Conservation (phyloP, 495 filamentous ascomycete genomes). For the Oidiodendron maius region DNA sequence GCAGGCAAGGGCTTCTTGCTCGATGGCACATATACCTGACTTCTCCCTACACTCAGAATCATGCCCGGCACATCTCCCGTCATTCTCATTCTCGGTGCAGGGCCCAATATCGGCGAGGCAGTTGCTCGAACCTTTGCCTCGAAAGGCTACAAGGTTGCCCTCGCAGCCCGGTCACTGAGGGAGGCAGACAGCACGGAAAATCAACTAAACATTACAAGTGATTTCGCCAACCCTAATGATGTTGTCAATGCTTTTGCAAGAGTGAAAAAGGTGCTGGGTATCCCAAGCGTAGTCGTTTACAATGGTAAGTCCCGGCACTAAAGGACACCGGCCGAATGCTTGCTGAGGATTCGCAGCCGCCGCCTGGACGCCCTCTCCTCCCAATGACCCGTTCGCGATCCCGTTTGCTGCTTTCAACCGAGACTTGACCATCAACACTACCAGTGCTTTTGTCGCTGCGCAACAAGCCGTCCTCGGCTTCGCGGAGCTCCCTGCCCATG, state of each 20-base stretch:
- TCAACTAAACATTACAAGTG: conserved; percentile 29
- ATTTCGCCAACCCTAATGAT: conserved; percentile 32
- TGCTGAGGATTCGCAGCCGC: conserved; percentile 10
- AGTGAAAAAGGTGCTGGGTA: conserved; percentile 28
- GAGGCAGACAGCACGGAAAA: conserved; percentile 27
- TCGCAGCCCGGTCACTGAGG: conserved; percentile 26
- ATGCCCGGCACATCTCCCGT: too few species aligned
- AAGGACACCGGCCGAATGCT: conserved; percentile 9
- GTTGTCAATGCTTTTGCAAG: conserved; percentile 30
- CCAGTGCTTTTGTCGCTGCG: conserved; percentile 36
- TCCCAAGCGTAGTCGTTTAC: conserved; percentile 40
- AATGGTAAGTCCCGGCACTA: conserved; percentile 31
- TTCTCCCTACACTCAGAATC: conserved; percentile 4
- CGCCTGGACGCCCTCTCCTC: conserved; percentile 15
- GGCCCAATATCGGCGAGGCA: conserved; percentile 33
- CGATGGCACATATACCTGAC: background rate
- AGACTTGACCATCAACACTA: conserved; percentile 37
- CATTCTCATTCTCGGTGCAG: too few species aligned
- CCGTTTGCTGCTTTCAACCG: conserved; percentile 28
- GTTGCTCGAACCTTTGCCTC: conserved; percentile 31
- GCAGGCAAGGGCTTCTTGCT: background rate
- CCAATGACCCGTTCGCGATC: conserved; percentile 27
- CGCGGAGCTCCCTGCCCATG: conserved; percentile 27
- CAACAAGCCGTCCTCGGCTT: conserved; percentile 37
- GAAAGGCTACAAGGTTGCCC: conserved; percentile 40